phyloP scores from a whole-genome alignment of 352 stramenopile genomes.

The Pythium dissotocum region DNA sequence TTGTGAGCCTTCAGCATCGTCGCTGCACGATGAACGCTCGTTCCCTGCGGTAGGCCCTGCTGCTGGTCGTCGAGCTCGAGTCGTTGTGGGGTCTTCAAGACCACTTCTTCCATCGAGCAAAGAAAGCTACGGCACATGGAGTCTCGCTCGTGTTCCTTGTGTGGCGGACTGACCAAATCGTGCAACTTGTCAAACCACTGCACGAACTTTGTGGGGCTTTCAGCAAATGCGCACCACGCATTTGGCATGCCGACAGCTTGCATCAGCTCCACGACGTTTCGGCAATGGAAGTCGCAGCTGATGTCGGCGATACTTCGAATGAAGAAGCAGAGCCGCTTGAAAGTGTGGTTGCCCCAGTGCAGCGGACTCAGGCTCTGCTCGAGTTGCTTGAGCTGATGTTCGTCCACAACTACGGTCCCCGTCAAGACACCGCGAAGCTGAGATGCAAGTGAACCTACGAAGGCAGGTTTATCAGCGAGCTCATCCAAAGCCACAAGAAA shows the following conservation, averaged over 20 bases:
- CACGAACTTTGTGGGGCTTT: conserved; percentile 31
- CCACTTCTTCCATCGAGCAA: conserved; percentile 58
- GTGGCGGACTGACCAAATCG: conserved; percentile 38
- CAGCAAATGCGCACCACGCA: conserved; percentile 16
- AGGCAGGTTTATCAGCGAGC: background rate
- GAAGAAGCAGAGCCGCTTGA: conserved; percentile 16
- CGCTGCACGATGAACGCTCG: conserved; percentile 30
- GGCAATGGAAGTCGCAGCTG: conserved; percentile 27
- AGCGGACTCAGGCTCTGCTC: conserved; percentile 16
- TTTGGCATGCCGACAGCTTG: background rate
- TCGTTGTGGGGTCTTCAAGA: conserved; percentile 52
- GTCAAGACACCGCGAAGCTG: conserved; percentile 11
- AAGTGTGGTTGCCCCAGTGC: conserved; percentile 11
- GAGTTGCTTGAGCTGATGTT: conserved; percentile 10
- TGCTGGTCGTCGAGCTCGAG: conserved; percentile 60
- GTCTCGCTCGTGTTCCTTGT: conserved; percentile 49
- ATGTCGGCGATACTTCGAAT: conserved; percentile 16
- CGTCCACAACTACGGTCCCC: conserved; percentile 7
- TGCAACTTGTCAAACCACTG: conserved; percentile 31
- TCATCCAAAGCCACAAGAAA: background rate
- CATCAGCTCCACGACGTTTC: conserved; percentile 9
- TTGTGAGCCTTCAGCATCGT: conserved; percentile 30
- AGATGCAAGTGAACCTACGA: conserved; percentile 17
- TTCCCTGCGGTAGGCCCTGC: conserved; percentile 39
- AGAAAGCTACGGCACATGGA: conserved; percentile 47